Evolutionary conservation across 2,329 filamentous ascomycete genomes (phyloP).

Genomic region (Intubia oerlemansii): DNA sequence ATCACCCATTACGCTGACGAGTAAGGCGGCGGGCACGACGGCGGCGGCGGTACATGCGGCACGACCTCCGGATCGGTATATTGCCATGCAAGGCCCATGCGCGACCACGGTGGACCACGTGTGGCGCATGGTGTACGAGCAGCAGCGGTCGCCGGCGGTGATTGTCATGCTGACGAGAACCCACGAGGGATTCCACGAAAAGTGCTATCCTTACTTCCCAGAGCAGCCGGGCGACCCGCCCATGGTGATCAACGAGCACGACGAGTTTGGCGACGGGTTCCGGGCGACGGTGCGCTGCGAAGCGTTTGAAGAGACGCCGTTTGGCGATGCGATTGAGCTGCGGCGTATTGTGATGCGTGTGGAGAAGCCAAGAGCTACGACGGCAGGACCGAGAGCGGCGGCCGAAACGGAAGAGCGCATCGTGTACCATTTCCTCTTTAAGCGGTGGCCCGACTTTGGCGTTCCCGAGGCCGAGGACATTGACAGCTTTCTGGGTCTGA

Average conservation of each 20-base stretch:
- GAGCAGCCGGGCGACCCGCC: constrained; percentile 24
- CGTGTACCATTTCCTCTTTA: constrained; percentile 72
- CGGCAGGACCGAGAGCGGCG: neutral
- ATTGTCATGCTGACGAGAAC: constrained; percentile 92
- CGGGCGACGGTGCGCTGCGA: constrained; percentile 49
- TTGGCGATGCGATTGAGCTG: constrained; percentile 42
- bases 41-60: constrained; percentile 5
- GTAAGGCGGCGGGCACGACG: constrained; percentile 11
- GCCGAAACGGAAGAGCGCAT: constrained; percentile 28
- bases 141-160: constrained; percentile 48
- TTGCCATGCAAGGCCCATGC: constrained; percentile 88
- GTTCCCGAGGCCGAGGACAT: constrained; percentile 52
- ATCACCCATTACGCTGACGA: constrained; percentile 40
- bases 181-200: constrained; percentile 54
- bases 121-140: constrained; percentile 90
- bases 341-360: constrained; percentile 46
- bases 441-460: constrained; percentile 75
- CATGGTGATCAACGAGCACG: constrained; percentile 37
- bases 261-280: constrained; percentile 46
- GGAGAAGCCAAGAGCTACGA: constrained; percentile 5
- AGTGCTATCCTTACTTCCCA: constrained; percentile 83
- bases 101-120: constrained; percentile 54
- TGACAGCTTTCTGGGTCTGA: constrained; percentile 44
- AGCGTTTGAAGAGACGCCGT: constrained; percentile 30
- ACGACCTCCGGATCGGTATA: constrained; percentile 37